A percentile compares a stretch with the other conserved stretches of the same genome.
Evolutionary conservation across 345 rosid genomes (phyloP).

Genomic region (Acer campestre): DNA sequence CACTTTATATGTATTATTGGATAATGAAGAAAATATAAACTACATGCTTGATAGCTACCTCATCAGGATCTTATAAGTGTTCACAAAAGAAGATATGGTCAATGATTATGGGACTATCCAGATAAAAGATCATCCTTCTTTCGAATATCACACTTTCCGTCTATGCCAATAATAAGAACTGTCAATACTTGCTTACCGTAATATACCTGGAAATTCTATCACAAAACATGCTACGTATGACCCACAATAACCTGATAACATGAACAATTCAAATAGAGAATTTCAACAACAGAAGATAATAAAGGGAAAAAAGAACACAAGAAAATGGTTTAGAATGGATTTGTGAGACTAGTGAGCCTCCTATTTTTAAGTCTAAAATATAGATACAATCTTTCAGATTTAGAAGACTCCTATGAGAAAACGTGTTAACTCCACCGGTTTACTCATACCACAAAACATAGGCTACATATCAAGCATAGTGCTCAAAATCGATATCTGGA

Average conservation of each 20-base stretch:
- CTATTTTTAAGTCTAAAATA: too few species aligned
- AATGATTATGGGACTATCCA: not conserved
- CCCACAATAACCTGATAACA: constrained; percentile 18
- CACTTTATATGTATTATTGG: not conserved
- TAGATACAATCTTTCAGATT: too few species aligned
- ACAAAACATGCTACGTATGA: constrained; percentile 23
- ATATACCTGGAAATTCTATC: constrained; percentile 58
- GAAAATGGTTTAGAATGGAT: not conserved
- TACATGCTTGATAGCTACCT: constrained; percentile 47
- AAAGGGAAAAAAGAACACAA: not conserved
- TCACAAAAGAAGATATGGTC: too few species aligned
- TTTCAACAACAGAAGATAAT: not conserved
- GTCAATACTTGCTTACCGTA: constrained; percentile 54
- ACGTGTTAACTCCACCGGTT: too few species aligned
- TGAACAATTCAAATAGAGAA: not conserved
- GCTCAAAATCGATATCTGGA: constrained; percentile 26
- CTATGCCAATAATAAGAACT: constrained; percentile 42
- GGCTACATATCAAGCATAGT: constrained; percentile 10
- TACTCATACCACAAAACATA: not conserved
- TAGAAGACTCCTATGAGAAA: too few species aligned
- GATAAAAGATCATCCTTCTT: constrained; percentile 60
- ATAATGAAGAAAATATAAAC: constrained; percentile 18
- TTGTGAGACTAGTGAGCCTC: too few species aligned
- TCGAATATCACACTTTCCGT: constrained; percentile 82
- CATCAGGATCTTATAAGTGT: too few species aligned